A percentile compares a stretch with the other conserved stretches of the same genome.
phyloP scores from a whole-genome alignment of 352 stramenopile species.

The Albugo laibachii region DNA sequence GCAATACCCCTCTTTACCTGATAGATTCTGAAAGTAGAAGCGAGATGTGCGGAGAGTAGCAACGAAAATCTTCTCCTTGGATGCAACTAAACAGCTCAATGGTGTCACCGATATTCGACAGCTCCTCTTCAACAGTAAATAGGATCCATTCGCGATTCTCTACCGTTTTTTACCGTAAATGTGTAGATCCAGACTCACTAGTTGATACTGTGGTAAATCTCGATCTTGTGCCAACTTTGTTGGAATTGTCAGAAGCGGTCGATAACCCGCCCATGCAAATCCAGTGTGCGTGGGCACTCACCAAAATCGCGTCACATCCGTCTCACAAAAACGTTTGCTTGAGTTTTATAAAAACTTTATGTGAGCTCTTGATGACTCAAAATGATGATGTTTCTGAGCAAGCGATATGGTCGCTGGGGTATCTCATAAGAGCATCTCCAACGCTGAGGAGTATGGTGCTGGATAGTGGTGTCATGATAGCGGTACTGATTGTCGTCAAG shows the following conservation, averaged over 20 bases:
- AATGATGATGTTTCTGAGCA: conserved; percentile 97
- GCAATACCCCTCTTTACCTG: neutral
- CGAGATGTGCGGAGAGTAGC: conserved; percentile 90
- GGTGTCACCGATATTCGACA: conserved; percentile 93
- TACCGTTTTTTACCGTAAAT: conserved; percentile 9
- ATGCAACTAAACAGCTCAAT: conserved; percentile 83
- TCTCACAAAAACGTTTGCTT: conserved; percentile 94
- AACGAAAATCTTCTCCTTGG: conserved; percentile 85
- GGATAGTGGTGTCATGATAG: conserved; percentile 85
- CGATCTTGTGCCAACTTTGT: conserved; percentile 92
- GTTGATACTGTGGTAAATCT: conserved; percentile 97
- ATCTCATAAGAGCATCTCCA: conserved; percentile 97
- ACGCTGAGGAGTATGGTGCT: conserved; percentile 93
- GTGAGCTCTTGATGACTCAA: conserved; percentile 85
- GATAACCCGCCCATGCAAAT: conserved; percentile 92
- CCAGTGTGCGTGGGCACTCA: conserved; percentile 98
- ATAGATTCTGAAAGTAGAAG: conserved; percentile 27
- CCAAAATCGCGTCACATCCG: conserved; percentile 98
- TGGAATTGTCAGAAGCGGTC: conserved; percentile 90
- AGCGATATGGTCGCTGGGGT: conserved; percentile 96
- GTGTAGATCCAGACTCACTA: conserved; percentile 90
- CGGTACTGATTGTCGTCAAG: conserved; percentile 56
- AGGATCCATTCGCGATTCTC: neutral
- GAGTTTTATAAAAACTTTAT: conserved; percentile 94
- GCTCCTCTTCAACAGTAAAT: conserved; percentile 89